Percentiles rank a stretch among this genome's conserved stretches.
Conservation (phyloP, 1,284 basidiomycete species). For the Ustilago nuda region DNA sequence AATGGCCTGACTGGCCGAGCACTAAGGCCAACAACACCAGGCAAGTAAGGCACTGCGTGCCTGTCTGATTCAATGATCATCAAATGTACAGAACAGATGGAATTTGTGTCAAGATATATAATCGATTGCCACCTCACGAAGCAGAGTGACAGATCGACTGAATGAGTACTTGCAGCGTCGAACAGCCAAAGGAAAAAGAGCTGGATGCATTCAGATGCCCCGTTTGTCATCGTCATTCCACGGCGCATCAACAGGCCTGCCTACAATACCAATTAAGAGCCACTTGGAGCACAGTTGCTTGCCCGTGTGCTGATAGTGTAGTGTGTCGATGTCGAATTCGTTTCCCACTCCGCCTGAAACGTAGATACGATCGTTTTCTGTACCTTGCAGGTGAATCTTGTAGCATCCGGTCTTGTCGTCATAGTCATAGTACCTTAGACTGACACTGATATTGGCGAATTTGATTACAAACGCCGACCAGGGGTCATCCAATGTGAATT, state of each 20-base stretch:
- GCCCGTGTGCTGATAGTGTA: not conserved
- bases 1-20: not conserved
- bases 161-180: no score
- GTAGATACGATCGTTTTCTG: not conserved
- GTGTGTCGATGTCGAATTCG: slow-evolving; percentile 22
- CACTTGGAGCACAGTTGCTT: no score
- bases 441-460: not conserved
- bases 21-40: not conserved
- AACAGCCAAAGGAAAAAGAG: no score
- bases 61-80: no score
- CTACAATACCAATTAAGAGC: no score
- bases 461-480: slow-evolving; percentile 6
- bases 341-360: not conserved
- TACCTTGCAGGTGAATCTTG: slow-evolving; percentile 15
- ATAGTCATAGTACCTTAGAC: slow-evolving; percentile 16
- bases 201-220: no score
- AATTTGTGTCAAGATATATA: no score
- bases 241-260: fast-evolving
- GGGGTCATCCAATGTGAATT: slow-evolving; percentile 11
- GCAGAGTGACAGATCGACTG: no score
- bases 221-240: no score
- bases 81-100: no score
- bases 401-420: slow-evolving; percentile 22
- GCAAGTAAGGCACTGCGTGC: not conserved
- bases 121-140: no score